These are phyloP conservation scores for Mycena rebaudengoi DNA, from an alignment of 768 basidiomycete species.

Conservation along the genomic window DNA sequence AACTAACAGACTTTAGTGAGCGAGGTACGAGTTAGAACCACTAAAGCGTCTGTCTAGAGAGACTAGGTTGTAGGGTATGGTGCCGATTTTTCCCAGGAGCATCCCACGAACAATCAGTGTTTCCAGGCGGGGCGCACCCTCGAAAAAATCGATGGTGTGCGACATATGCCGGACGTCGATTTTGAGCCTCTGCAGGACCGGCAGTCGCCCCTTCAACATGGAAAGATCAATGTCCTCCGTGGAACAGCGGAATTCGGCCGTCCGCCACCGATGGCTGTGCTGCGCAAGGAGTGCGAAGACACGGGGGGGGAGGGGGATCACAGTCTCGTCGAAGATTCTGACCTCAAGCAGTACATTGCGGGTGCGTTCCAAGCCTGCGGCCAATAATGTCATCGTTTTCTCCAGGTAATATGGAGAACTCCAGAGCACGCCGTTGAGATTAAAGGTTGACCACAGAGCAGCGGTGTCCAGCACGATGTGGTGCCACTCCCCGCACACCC, in stretches of 20 bases:
- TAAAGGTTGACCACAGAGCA: neutral
- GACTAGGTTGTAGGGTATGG: neutral
- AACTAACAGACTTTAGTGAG: too few relatives aligned
- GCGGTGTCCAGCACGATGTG: neutral
- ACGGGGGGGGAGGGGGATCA: neutral
- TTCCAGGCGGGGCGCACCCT: neutral
- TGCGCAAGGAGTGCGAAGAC: conserved; percentile 2
- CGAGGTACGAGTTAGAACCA: too few relatives aligned
- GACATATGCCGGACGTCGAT: neutral
- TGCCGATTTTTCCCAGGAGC: neutral
- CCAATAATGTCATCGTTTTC: neutral
- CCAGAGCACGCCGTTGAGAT: conserved; percentile 2
- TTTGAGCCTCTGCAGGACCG: neutral
- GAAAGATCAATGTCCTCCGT: neutral
- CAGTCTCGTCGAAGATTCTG: neutral
- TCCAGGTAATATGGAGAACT: neutral
- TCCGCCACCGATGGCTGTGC: neutral
- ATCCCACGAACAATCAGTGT: neutral
- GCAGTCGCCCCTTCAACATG: neutral
- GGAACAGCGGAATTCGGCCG: neutral
- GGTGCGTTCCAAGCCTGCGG: neutral
- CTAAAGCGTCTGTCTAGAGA: too few relatives aligned
- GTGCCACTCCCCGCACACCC: conserved; percentile 1
- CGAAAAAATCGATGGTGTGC: neutral
- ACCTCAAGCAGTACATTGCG: neutral